phyloP scores from a whole-genome alignment of 1,139 yeast genomes.

The Casaregolazyma lundiana region DNA sequence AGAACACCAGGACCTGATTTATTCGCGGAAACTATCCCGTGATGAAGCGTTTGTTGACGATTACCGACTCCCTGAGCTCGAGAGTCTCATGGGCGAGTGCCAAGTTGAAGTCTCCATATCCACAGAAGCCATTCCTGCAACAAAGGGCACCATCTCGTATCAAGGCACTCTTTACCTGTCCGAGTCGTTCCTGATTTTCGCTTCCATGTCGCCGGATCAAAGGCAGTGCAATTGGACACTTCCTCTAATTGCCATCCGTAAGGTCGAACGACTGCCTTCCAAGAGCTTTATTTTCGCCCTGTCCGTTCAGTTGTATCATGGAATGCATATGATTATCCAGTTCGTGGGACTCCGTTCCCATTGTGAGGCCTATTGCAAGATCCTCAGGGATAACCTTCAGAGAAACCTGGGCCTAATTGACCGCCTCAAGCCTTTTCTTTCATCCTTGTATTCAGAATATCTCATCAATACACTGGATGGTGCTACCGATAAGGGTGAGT shows the following conservation, averaged over 20 bases:
- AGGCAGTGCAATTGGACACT: constrained; percentile 64
- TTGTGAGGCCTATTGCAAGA: constrained; percentile 74
- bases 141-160: constrained; percentile 31
- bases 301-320: constrained; percentile 64
- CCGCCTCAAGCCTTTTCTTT: constrained; percentile 59
- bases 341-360: constrained; percentile 75
- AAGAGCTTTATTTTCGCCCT: constrained; percentile 76
- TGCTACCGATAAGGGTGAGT: constrained; percentile 28
- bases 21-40: constrained; percentile 39
- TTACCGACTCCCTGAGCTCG: constrained; percentile 67
- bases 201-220: constrained; percentile 58
- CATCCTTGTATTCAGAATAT: constrained; percentile 81
- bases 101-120: constrained; percentile 62
- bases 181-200: constrained; percentile 68
- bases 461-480: constrained; percentile 41
- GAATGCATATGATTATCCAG: constrained; percentile 58
- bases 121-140: constrained; percentile 34
- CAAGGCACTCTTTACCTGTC: constrained; percentile 67
- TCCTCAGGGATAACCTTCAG: constrained; percentile 57
- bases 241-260: constrained; percentile 73
- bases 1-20: constrained; percentile 28
- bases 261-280: constrained; percentile 81
- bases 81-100: constrained; percentile 59
- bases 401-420: constrained; percentile 62
- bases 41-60: constrained; percentile 68